Conservation (phyloP, 1,139 yeast genomes). For the Saccharomycopsis phalli region DNA sequence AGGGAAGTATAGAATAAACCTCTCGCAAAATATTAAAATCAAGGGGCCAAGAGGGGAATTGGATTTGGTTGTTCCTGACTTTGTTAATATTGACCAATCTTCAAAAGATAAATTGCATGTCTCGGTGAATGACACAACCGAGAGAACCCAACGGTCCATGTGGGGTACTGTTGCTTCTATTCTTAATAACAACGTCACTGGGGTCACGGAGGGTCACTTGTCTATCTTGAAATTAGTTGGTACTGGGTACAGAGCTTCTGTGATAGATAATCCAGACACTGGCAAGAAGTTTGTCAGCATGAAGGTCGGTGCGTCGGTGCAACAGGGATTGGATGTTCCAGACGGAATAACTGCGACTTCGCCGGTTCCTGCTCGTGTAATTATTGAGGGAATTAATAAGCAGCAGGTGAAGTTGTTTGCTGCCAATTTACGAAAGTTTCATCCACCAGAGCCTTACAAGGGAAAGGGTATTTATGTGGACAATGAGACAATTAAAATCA, state of each 20-base stretch:
- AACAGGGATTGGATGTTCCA: constrained; percentile 62
- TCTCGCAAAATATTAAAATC: constrained; percentile 57
- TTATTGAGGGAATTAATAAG: constrained; percentile 81
- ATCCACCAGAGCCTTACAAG: constrained; percentile 97
- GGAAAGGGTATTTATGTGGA: constrained; percentile 96
- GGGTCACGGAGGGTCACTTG: constrained; percentile 89
- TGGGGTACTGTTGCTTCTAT: constrained; percentile 94
- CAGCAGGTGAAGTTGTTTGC: constrained; percentile 87
- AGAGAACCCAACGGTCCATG: constrained; percentile 70
- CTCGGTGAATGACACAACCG: constrained; percentile 45
- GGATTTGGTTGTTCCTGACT: constrained; percentile 60
- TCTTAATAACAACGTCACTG: constrained; percentile 68
- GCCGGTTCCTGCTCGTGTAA: constrained; percentile 82
- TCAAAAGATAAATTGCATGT: constrained; percentile 37
- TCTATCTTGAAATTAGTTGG: constrained; percentile 87
- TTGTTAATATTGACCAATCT: constrained; percentile 39
- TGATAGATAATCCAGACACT: constrained; percentile 42
- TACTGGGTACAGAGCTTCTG: constrained; percentile 87
- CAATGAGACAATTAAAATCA: constrained; percentile 81
- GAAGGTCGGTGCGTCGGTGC: constrained; percentile 79
- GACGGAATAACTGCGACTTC: constrained; percentile 62
- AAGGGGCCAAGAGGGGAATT: constrained; percentile 77
- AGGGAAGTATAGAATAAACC: constrained; percentile 50
- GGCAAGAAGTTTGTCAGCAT: constrained; percentile 58
- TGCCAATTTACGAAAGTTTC: constrained; percentile 73